Evolutionary conservation across 2,329 filamentous ascomycete genomes (phyloP), one percentile per base, ranked within the genome.

Genomic region (Aureobasidium namibiae): DNA sequence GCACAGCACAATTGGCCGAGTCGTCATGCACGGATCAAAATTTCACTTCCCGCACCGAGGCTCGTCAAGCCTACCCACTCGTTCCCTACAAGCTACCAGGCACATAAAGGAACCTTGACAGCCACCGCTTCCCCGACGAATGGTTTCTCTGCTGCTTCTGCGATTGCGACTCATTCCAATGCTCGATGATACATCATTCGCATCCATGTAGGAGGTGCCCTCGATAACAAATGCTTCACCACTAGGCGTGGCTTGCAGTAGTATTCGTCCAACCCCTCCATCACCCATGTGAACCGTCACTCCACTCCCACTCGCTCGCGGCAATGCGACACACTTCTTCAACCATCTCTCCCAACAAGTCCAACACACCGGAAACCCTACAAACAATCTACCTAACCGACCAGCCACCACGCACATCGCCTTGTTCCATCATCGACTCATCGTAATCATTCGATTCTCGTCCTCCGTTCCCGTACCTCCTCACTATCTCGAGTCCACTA

Each of bases 291-390:
- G 41, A 36, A 57, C 26, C 54, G 16, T 57, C 41, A 57, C 54
- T 57, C 54, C 54, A 57, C 54, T 57, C 54, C 42, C 21, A 48
- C 54, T 57, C 54, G 54, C 18, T 57, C n/a, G 38, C 5, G 11
- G n/a, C 53, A 56, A 56, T 56, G 38, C 21, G 41, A 23, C 21
- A 38, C 23, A 52, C 34, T 8, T 42, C 38, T 48, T 46, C 42
- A 48, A 57, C 54, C 36, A 18, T 48, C 18, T 18, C 42, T 39
- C 53, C 42, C 54, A 57, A 57, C 54, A 48, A 57, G 54, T 48
- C 42, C 24, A 45, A 57, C 54, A 23, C 38, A 33, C 54, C 54
- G 33, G 31, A 18, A 39, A n/a, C 6, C 21, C 49, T 41, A 13
- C 49, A 6, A 26, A 8, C 21, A 52, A 52, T 53, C 36, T 53